Evolutionary conservation across 495 filamentous ascomycete genomes (phyloP).

Genomic region (Penicillium cinerascens): DNA sequence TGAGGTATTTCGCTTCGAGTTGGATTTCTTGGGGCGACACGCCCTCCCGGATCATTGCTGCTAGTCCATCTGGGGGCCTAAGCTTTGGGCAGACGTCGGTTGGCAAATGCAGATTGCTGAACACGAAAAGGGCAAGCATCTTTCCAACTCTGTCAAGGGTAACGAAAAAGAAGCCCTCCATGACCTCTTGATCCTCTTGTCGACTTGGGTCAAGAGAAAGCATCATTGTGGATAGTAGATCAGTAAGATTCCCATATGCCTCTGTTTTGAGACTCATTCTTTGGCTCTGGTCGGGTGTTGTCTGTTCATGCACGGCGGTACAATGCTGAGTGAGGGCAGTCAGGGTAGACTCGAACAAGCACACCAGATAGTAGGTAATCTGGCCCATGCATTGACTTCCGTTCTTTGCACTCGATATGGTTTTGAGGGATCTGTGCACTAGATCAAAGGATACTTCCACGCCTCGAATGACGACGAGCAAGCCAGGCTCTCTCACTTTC

Average conservation of each 20-base stretch:
- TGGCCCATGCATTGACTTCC: conserved; percentile 16
- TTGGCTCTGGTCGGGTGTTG: conserved; percentile 2
- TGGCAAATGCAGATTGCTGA: conserved; percentile 27
- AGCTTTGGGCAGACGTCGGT: conserved; percentile 24
- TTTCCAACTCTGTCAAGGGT: conserved; percentile 35
- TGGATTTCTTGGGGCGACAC: conserved; percentile 18
- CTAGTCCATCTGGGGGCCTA: conserved; percentile 28
- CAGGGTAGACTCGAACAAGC: conserved; percentile 39
- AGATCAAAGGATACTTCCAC: conserved; percentile 24
- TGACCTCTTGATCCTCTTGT: conserved; percentile 24
- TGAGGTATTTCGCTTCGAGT: conserved; percentile 33
- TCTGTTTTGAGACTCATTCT: conserved; percentile 12
- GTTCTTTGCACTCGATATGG: conserved; percentile 20
- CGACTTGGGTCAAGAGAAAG: conserved; percentile 23
- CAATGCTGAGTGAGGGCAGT: conserved; percentile 29
- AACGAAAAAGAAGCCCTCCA: conserved; percentile 40
- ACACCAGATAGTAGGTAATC: conserved; percentile 38
- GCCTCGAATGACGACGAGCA: conserved; percentile 13
- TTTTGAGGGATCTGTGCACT: conserved; percentile 31
- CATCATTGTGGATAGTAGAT: conserved; percentile 29
- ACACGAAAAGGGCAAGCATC: conserved; percentile 37
- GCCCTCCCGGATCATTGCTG: conserved; percentile 18
- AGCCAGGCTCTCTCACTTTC: conserved; percentile 11
- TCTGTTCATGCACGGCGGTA: conserved; percentile 5
- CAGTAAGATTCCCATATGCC: conserved; percentile 13